Conservation (phyloP, 139 green algal genomes). For the Coelastrella sp. region DNA sequence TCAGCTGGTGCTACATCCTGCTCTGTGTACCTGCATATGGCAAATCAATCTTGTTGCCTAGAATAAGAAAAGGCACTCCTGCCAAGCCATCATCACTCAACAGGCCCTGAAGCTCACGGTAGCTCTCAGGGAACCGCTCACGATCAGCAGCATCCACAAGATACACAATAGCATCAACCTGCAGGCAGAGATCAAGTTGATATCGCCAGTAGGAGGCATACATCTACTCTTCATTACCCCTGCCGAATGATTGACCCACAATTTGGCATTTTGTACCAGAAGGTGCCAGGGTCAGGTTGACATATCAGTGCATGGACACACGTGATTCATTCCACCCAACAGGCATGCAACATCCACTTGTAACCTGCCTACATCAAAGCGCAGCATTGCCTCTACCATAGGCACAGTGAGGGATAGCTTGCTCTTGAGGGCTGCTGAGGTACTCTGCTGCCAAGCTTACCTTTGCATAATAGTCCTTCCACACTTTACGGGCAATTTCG, state of each 20-base stretch:
- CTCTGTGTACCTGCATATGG: constrained; percentile 53
- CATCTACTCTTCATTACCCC: too few relatives aligned
- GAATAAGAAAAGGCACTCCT: constrained; percentile 95
- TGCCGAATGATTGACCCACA: too few relatives aligned
- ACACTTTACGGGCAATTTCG: constrained; percentile 97
- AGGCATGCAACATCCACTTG: too few relatives aligned
- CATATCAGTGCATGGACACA: too few relatives aligned
- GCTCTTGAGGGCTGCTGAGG: too few relatives aligned
- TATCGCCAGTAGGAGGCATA: too few relatives aligned
- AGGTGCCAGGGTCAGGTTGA: too few relatives aligned
- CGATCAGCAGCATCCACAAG: constrained; percentile 97
- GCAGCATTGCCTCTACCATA: too few relatives aligned
- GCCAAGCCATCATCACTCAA: constrained; percentile 93
- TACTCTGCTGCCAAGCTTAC: constrained; percentile 53
- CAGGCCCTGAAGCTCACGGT: constrained; percentile 94
- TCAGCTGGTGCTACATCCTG: background rate
- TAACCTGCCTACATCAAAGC: too few relatives aligned
- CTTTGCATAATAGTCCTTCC: constrained; percentile 99
- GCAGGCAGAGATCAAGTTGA: background rate
- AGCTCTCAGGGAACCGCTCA: constrained; percentile 93
- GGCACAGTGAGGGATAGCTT: too few relatives aligned
- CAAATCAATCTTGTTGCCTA: constrained; percentile 99
- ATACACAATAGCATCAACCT: constrained; percentile 99
- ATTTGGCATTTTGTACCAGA: too few relatives aligned
- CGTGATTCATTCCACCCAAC: too few relatives aligned